These are phyloP conservation scores for Phytopythium delawarense DNA, from an alignment of 352 stramenopile genomes.

Conservation along the genomic window DNA sequence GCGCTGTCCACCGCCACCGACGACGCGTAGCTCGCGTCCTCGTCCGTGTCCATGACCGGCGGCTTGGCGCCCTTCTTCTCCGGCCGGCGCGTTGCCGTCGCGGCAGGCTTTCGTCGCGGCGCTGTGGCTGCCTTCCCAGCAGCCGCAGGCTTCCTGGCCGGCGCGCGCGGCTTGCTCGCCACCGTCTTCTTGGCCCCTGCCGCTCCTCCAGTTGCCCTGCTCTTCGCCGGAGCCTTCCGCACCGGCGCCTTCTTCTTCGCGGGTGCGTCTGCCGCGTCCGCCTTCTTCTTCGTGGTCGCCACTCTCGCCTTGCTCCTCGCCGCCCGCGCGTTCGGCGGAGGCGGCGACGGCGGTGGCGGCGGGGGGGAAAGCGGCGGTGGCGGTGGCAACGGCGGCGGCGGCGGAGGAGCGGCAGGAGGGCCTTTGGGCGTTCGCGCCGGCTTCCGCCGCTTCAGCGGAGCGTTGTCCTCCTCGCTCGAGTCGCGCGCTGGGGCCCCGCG, in stretches of 20 bases:
- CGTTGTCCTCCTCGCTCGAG: slow-evolving; percentile 32
- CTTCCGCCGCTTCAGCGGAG: slow-evolving; percentile 11
- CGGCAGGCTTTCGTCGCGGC: slow-evolving; percentile 5
- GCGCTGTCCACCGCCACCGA: slow-evolving; percentile 7
- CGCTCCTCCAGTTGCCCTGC: slow-evolving; percentile 13
- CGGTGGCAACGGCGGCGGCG: slow-evolving; percentile 20
- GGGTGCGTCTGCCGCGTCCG: neutral
- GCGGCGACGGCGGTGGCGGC: slow-evolving; percentile 16
- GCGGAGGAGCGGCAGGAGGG: slow-evolving; percentile 24
- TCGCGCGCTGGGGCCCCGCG: slow-evolving; percentile 10
- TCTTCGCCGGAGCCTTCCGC: slow-evolving; percentile 12
- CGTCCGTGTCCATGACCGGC: slow-evolving; percentile 1
- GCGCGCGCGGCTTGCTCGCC: slow-evolving; percentile 10
- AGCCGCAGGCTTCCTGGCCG: slow-evolving; percentile 13
- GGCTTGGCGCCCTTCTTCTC: slow-evolving; percentile 7
- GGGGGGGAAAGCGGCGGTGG: slow-evolving; percentile 27
- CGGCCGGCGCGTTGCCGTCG: neutral
- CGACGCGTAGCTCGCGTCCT: slow-evolving; percentile 3
- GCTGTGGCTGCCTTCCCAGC: slow-evolving; percentile 8
- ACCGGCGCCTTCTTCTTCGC: slow-evolving; percentile 2
- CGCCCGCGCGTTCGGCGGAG: neutral
- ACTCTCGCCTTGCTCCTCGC: neutral
- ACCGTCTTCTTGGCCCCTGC: slow-evolving; percentile 11
- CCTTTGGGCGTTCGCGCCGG: slow-evolving; percentile 10
- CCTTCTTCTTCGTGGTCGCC: neutral